Evolutionary conservation across 805 yeast genomes (phyloP).

Genomic region (Wickerhamiella kurtzmanii): DNA sequence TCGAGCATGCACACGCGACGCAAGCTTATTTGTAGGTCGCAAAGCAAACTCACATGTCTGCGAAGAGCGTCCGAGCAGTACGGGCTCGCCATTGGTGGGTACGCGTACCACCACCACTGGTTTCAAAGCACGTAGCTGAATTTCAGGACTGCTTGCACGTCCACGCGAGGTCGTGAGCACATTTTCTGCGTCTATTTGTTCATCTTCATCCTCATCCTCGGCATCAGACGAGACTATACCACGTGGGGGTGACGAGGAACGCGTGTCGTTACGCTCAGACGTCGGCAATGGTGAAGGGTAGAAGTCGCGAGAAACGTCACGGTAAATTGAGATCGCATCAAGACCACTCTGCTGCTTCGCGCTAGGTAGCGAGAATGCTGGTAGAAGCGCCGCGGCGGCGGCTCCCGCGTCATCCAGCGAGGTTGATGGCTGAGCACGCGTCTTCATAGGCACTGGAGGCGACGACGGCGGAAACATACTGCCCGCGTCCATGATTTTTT

Average conservation of each 20-base stretch:
- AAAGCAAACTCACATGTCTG: constrained; percentile 39
- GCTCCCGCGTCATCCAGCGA: neutral
- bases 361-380: neutral
- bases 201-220: neutral
- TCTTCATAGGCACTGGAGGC: neutral
- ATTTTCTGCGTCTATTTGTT: neutral
- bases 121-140: constrained; percentile 5
- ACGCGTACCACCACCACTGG: constrained; percentile 11
- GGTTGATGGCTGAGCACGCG: too few relatives aligned
- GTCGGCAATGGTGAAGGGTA: constrained; percentile 8
- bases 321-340: neutral
- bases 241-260: constrained; percentile 4
- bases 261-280: constrained; percentile 4
- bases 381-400: constrained; percentile 1
- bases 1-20: constrained; percentile 55
- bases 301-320: neutral
- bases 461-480: neutral
- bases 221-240: neutral
- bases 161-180: neutral
- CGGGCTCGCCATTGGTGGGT: constrained; percentile 17
- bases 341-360: neutral
- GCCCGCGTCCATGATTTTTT: too few relatives aligned
- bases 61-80: constrained; percentile 58
- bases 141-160: too few relatives aligned
- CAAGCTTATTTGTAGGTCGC: constrained; percentile 36